These are phyloP conservation scores for Diutina sp. DNA, from an alignment of 1,139 yeast genomes.

Conservation along the genomic window DNA sequence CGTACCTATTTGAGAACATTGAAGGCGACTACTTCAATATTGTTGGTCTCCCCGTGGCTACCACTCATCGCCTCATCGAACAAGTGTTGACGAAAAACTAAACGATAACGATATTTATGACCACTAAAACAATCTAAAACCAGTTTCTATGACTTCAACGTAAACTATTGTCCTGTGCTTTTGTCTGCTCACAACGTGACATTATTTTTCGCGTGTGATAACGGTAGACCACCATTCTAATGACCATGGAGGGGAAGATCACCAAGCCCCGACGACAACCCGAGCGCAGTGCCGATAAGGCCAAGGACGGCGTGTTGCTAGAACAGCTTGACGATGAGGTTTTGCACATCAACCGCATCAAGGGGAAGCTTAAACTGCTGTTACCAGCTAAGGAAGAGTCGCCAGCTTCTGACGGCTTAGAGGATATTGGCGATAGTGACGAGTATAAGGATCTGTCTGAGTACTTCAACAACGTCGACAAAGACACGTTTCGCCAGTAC, in stretches of 20 bases:
- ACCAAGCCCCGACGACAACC: slow-evolving; percentile 11
- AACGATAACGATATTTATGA: neutral
- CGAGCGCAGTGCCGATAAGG: slow-evolving; percentile 6
- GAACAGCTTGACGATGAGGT: slow-evolving; percentile 7
- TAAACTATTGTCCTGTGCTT: no score
- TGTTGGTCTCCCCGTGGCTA: slow-evolving; percentile 75
- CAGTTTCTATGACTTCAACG: no score
- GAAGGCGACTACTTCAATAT: slow-evolving; percentile 78
- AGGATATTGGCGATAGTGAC: neutral
- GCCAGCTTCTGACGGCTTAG: neutral
- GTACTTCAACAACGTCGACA: slow-evolving; percentile 22
- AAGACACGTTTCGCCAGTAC: slow-evolving; percentile 45
- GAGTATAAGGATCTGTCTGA: slow-evolving; percentile 15
- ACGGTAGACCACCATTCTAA: neutral
- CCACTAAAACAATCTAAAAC: neutral
- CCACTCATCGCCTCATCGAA: slow-evolving; percentile 33
- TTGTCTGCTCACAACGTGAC: no score
- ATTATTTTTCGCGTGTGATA: neutral
- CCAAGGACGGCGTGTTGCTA: slow-evolving; percentile 4
- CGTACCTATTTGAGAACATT: slow-evolving; percentile 46
- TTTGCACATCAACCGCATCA: slow-evolving; percentile 6
- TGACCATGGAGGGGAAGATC: slow-evolving; percentile 13
- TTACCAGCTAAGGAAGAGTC: neutral
- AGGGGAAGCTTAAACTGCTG: neutral
- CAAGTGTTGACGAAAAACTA: neutral